phyloP scores from a whole-genome alignment of 768 basidiomycete species.

The Panaeolus papilionaceus region DNA sequence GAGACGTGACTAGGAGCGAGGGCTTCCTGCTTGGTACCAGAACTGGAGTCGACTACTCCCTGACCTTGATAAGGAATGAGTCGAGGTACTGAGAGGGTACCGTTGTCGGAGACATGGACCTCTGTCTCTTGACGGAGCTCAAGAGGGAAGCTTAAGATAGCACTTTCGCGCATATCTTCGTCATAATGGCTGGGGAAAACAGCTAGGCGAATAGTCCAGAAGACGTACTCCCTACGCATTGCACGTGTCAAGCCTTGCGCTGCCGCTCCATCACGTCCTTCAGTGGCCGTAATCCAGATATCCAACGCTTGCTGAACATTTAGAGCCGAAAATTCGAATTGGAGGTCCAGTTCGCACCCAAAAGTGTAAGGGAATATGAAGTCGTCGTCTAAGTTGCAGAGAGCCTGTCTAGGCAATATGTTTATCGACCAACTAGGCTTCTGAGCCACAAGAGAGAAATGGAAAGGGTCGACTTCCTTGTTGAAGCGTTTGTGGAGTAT shows the following conservation, averaged over 20 bases:
- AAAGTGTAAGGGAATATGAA: slow-evolving; percentile 19
- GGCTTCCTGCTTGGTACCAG: not conserved
- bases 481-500: not conserved
- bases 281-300: slow-evolving; percentile 36
- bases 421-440: slow-evolving; percentile 15
- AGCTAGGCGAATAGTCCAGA: slow-evolving; percentile 36
- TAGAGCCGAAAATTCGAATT: slow-evolving; percentile 24
- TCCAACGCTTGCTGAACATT: slow-evolving; percentile 21
- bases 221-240: slow-evolving; percentile 35
- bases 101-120: slow-evolving; percentile 14
- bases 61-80: slow-evolving; percentile 4
- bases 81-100: slow-evolving; percentile 13
- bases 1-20: slow-evolving; percentile 15
- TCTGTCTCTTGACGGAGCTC: slow-evolving; percentile 22
- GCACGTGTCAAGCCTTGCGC: slow-evolving; percentile 37
- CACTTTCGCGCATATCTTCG: slow-evolving; percentile 20
- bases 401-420: no score
- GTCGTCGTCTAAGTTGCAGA: slow-evolving; percentile 12
- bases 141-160: slow-evolving; percentile 17
- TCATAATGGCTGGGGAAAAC: slow-evolving; percentile 32
- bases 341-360: slow-evolving; percentile 27
- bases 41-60: not conserved
- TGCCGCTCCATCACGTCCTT: slow-evolving; percentile 35
- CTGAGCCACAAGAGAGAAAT: slow-evolving; percentile 24
- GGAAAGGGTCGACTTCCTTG: slow-evolving; percentile 22